Base-by-base conservation (phyloP, 768 basidiomycete genomes). In the Agaricus blazei region DNA sequence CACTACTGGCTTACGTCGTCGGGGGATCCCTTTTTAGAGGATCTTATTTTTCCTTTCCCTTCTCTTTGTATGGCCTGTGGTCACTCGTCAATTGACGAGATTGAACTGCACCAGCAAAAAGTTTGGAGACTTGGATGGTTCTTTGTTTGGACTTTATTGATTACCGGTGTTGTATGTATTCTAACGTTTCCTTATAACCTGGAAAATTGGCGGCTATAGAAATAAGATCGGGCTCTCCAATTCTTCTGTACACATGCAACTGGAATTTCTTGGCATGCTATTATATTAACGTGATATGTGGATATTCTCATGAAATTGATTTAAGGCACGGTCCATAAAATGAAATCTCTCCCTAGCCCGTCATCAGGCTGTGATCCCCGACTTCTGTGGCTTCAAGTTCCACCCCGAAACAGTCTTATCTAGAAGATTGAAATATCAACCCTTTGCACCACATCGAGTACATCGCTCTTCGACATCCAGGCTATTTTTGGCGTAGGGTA, bases 1-100 rank as follows among this genome's bases (percentile, higher is more conserved):
- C 79, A 81, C 72, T 76, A 73, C 60, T 53, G 76, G 81, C 80
- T 78, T 76, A 82, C 63, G 82, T 84, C 67, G 82, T 84, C 79
- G 73, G 78, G 81, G 82, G 82, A 82, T 71, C 59, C 62, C 64
- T 62, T 61, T 62, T 61, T 63, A 52, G 15, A 60, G 59, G 63
- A 62, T 56, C 62, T 62, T 64, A 19, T 63, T 65, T 65, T 62
- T 60, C 62, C 62, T 64, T 61, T 65, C 62, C 65, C 64, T 65
- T 66, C 68, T 67, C 24, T 54, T 54, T 54, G 53, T 41, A 48
- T 48, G 7, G 46, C 3, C 19, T 46, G 46, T 36, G 19, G 46
- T 19, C 9, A 27, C 4, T 47, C n/a, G 27, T 54, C 53, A 48
- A n/a, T 54, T 48, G 53, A 48, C 11, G 8, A 31, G 15, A 6